phyloP scores from a whole-genome alignment of 2,329 filamentous ascomycete genomes.

The Fusarium poae region DNA sequence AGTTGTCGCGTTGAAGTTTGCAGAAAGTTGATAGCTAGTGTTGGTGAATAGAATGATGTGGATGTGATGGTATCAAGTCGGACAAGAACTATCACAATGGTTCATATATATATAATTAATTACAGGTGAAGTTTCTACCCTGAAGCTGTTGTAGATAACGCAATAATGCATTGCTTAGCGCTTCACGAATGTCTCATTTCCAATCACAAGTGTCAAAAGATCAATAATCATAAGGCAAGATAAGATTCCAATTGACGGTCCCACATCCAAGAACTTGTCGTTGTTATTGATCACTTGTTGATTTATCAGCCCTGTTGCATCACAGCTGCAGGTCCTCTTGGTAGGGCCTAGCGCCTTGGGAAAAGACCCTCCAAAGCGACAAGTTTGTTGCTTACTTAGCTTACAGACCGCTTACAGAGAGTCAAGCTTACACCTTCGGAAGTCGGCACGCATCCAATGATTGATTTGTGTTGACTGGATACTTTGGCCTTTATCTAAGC shows the following conservation, averaged over 20 bases:
- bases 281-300: background rate
- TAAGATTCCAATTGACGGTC: background rate
- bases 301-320: background rate
- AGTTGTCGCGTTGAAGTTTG: background rate
- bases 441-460: background rate
- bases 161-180: background rate
- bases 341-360: background rate
- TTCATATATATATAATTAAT: background rate
- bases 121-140: background rate
- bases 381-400: background rate
- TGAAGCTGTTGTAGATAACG: background rate
- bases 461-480: background rate
- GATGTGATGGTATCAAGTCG: background rate
- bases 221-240: background rate
- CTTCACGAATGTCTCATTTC: background rate
- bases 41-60: background rate
- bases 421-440: background rate
- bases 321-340: background rate
- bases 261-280: no score
- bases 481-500: background rate
- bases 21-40: rapidly evolving
- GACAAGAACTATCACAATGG: rapidly evolving
- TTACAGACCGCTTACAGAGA: background rate
- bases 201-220: background rate
- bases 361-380: background rate